These are phyloP conservation scores for Penicillium janthinellum DNA, from an alignment of 2,329 filamentous ascomycete species.

Conservation along the genomic window DNA sequence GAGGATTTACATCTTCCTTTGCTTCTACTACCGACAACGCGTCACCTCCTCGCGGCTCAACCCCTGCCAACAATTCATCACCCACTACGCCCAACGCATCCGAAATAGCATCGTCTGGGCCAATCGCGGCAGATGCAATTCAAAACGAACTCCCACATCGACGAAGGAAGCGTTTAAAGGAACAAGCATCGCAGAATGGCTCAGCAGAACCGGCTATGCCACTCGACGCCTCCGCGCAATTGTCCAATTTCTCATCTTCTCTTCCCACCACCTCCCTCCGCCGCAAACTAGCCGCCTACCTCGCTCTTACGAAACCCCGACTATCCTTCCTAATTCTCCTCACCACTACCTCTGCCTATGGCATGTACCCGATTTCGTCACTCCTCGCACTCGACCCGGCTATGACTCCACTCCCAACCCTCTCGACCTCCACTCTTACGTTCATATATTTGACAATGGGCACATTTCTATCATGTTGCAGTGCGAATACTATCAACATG, in stretches of 20 bases:
- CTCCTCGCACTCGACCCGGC: slow-evolving; percentile 83
- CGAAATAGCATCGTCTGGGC: slow-evolving; percentile 13
- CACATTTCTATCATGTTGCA: slow-evolving; percentile 84
- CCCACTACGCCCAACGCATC: slow-evolving; percentile 18
- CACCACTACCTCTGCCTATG: slow-evolving; percentile 86
- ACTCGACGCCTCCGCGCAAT: slow-evolving; percentile 62
- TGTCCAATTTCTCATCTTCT: slow-evolving; percentile 59
- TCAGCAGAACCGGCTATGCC: slow-evolving; percentile 46
- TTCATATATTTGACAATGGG: slow-evolving; percentile 89
- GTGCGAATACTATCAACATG: slow-evolving; percentile 96
- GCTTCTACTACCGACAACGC: slow-evolving; percentile 24
- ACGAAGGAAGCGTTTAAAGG: slow-evolving; percentile 47
- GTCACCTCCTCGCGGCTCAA: slow-evolving; percentile 6
- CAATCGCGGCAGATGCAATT: slow-evolving; percentile 24
- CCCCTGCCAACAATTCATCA: slow-evolving; percentile 17
- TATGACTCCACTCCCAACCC: slow-evolving; percentile 56
- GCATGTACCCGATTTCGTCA: slow-evolving; percentile 87
- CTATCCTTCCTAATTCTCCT: slow-evolving; percentile 89
- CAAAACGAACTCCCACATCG: slow-evolving; percentile 45
- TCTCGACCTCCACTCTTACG: slow-evolving; percentile 77
- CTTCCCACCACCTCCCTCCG: slow-evolving; percentile 60
- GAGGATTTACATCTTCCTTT: slow-evolving; percentile 31
- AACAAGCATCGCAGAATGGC: slow-evolving; percentile 25
- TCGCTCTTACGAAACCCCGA: slow-evolving; percentile 93
- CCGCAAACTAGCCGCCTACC: slow-evolving; percentile 74